phyloP scores from a whole-genome alignment of 176 grass and related monocot species.

The Raddia guianensis region DNA sequence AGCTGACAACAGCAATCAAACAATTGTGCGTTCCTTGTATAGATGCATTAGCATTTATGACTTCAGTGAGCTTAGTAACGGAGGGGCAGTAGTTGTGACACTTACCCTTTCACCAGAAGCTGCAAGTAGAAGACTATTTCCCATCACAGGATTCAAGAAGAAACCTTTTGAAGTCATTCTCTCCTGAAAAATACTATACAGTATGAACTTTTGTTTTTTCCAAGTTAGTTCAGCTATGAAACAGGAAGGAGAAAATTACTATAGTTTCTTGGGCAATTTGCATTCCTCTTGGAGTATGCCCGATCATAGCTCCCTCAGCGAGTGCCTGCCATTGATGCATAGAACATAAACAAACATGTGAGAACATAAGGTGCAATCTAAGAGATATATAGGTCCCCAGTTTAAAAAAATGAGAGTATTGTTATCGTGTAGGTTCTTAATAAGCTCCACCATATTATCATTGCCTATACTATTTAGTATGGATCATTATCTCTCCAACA shows the following conservation, averaged over 20 bases:
- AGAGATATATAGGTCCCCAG: neutral
- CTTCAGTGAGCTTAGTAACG: constrained; percentile 18
- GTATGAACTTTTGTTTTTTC: constrained; percentile 32
- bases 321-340: constrained; percentile 58
- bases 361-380: neutral
- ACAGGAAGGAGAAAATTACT: constrained; percentile 55
- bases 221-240: constrained; percentile 4
- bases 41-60: constrained; percentile 7
- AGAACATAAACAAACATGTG: constrained; percentile 12
- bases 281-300: constrained; percentile 86
- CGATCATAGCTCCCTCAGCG: constrained; percentile 92
- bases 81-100: constrained; percentile 7
- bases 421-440: neutral
- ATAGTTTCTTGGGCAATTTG: constrained; percentile 92
- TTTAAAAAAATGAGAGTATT: neutral
- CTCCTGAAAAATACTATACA: constrained; percentile 62
- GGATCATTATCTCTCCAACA: neutral
- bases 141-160: constrained; percentile 88
- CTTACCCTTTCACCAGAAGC: constrained; percentile 87
- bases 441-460: constrained; percentile 1
- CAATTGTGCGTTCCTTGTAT: constrained; percentile 29
- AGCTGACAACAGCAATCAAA: neutral
- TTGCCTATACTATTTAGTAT: constrained; percentile 29
- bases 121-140: constrained; percentile 77
- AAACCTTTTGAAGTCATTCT: constrained; percentile 73